These are phyloP conservation scores for Paraphaeosphaeria sporulosa DNA, from an alignment of 2,329 filamentous ascomycete genomes.

Conservation along the genomic window DNA sequence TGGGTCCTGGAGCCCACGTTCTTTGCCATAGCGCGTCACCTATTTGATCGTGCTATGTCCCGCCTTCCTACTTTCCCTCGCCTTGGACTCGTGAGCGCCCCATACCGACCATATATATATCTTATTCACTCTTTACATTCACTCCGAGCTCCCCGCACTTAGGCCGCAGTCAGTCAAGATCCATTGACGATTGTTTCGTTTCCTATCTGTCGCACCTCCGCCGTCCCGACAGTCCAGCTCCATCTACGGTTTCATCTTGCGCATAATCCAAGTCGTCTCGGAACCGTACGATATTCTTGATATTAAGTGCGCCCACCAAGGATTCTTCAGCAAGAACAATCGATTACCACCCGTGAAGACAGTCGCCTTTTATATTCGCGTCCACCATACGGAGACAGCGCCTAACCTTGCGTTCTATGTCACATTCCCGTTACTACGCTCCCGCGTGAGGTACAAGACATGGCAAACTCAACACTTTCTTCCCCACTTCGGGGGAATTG, in stretches of 20 bases:
- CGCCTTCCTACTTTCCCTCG: slow-evolving; percentile 31
- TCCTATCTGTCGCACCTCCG: slow-evolving; percentile 29
- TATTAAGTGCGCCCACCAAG: slow-evolving; percentile 15
- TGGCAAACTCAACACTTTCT: slow-evolving; percentile 42
- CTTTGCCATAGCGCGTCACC: slow-evolving; percentile 34
- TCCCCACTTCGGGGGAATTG: slow-evolving; percentile 62
- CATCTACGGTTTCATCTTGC: slow-evolving; percentile 37
- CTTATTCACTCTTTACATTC: slow-evolving; percentile 29
- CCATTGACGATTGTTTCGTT: slow-evolving; percentile 25
- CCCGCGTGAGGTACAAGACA: slow-evolving; percentile 22
- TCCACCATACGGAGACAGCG: background rate
- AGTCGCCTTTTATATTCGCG: background rate
- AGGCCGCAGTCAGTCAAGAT: slow-evolving; percentile 9
- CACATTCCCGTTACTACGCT: background rate
- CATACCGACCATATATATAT: slow-evolving; percentile 28
- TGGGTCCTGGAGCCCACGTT: slow-evolving; percentile 29
- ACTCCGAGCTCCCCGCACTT: slow-evolving; percentile 13
- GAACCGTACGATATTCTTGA: slow-evolving; percentile 23
- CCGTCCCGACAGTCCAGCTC: slow-evolving; percentile 23
- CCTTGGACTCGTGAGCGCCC: slow-evolving; percentile 32
- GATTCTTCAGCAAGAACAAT: slow-evolving; percentile 20
- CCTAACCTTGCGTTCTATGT: slow-evolving; percentile 29
- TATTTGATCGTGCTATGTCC: slow-evolving; percentile 40
- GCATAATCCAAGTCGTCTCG: slow-evolving; percentile 24
- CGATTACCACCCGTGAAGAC: slow-evolving; percentile 10